A percentile compares a stretch with the other conserved stretches of the same genome.
These are phyloP conservation scores for Suhomyces maxii DNA, from an alignment of 1,139 yeast species.

Conservation along the genomic window DNA sequence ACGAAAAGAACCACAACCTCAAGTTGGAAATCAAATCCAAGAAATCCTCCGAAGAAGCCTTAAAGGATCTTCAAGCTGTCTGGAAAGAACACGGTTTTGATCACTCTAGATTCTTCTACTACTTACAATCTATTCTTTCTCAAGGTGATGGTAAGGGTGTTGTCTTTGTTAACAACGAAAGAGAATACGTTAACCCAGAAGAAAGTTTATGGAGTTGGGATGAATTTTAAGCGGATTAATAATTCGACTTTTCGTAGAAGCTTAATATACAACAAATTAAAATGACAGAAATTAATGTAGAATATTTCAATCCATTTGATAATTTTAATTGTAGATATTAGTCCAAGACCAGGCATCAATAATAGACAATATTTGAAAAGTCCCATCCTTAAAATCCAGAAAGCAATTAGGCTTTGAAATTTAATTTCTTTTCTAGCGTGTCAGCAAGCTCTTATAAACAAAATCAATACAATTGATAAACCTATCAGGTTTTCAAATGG, in stretches of 20 bases:
- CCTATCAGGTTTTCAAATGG: background rate
- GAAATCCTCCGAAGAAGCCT: conserved; percentile 30
- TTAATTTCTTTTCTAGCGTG: background rate
- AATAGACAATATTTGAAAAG: too few relatives aligned
- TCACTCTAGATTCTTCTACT: conserved; percentile 24
- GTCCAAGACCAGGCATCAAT: too few relatives aligned
- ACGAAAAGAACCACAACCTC: conserved; percentile 42
- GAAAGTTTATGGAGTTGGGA: conserved; percentile 56
- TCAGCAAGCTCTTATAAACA: background rate
- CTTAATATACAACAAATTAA: too few relatives aligned
- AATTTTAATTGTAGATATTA: too few relatives aligned
- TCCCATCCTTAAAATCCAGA: too few relatives aligned
- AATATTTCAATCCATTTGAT: background rate
- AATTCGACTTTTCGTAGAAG: too few relatives aligned
- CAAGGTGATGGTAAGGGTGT: conserved; percentile 43
- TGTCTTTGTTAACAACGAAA: conserved; percentile 33
- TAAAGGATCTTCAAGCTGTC: conserved; percentile 28
- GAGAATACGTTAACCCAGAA: conserved; percentile 56
- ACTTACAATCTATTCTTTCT: conserved; percentile 31
- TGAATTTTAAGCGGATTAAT: conserved; percentile 17
- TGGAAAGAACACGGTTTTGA: conserved; percentile 31
- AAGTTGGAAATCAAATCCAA: conserved; percentile 29
- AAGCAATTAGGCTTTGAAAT: too few relatives aligned
- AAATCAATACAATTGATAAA: background rate
- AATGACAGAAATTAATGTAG: background rate